Conservation (phyloP, 305 asterid genomes). For the Fraxinus nigra region DNA sequence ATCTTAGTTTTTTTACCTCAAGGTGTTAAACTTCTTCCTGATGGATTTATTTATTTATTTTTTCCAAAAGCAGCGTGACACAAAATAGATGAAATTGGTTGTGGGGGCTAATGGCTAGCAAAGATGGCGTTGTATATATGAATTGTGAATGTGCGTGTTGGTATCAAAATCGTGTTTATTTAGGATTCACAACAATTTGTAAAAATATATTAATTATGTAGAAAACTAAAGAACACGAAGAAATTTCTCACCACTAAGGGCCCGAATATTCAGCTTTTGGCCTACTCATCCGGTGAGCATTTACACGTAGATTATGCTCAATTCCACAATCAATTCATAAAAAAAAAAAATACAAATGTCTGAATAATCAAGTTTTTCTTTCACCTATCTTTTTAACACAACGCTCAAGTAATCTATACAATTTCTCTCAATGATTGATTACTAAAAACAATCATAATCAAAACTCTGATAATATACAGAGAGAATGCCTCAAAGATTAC, state of each 20-base stretch:
- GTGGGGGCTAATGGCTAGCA: background rate
- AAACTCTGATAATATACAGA: too few species aligned
- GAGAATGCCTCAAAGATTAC: background rate
- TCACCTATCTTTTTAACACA: background rate
- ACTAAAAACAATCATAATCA: background rate
- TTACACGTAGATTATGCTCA: too few species aligned
- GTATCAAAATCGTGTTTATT: too few species aligned
- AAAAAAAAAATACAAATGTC: too few species aligned
- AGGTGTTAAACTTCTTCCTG: background rate
- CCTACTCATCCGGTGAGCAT: too few species aligned
- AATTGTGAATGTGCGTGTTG: background rate
- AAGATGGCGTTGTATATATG: background rate
- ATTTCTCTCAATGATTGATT: background rate
- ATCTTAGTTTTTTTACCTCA: background rate
- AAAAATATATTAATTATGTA: background rate
- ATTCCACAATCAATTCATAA: background rate
- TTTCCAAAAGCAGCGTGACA: background rate
- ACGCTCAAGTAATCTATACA: background rate
- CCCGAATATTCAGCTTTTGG: background rate
- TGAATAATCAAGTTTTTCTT: too few species aligned
- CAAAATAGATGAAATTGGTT: background rate
- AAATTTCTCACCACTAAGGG: background rate
- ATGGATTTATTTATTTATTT: too few species aligned
- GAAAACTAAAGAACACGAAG: background rate
- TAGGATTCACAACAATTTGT: background rate